Evolutionary conservation across 768 basidiomycete species (phyloP), one percentile per base, ranked within the genome.

Genomic region (Termitomyces eurrhizus): DNA sequence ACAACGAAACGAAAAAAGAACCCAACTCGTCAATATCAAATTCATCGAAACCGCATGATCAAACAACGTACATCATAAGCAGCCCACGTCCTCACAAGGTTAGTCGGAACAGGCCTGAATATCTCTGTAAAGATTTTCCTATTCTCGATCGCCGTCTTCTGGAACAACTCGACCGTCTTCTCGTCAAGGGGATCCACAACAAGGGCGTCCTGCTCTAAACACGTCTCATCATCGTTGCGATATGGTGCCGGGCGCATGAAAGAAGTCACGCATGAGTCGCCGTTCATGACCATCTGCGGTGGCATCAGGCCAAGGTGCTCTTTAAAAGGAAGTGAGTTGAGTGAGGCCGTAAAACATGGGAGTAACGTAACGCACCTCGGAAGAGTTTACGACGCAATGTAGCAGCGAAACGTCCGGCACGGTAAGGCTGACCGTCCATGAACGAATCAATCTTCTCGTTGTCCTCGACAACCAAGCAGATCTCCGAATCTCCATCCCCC

Each of bases 401-500:
- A 2, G 93, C 81, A 0, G 96, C 95, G 68, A 98, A 93, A 49
- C 89, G 87, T 32, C 83, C 76, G 0, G 86, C 96, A 70, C 78
- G 73, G 72, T 88, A 92, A 32, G 81, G 80, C 64, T 82, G 71
- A 2, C 94, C 93, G 66, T 93, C 78, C 94, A 97, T 96, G 16
- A 70, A 80, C 4, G 87, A 83, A 32, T 81, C 77, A 44, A 99
- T 78, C 76, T 84, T 78, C 53, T 96, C 92, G 0, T 80, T 75
- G 67, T 99, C 96, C 73, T 98, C 95, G 35, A 97, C 88, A 21
- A 98, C 86, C 8, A 97, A 74, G 7, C 91, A 92, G 64, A 98
- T 96, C 75, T 98, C 97, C 1, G 93, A 96, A 73, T 96, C 94
- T 37, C 93, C 93, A 64, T 96, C 90, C 29, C 95, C 95, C 86